Conservation (phyloP, 1,284 basidiomycete genomes). For the Leccinum pachyderme region DNA sequence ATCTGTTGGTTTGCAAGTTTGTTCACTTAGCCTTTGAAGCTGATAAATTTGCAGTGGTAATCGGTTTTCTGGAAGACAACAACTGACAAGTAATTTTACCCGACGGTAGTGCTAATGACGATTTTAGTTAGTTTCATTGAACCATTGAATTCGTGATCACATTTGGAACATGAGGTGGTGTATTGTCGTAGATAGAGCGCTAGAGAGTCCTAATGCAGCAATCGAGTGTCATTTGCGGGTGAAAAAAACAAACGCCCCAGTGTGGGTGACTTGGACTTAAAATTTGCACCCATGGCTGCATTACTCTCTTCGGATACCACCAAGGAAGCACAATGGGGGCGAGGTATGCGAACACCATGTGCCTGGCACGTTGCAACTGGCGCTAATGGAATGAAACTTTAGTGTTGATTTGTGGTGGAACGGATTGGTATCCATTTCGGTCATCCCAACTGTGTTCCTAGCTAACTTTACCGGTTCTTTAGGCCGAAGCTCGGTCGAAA, state of each 20-base stretch:
- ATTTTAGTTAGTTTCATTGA: neutral
- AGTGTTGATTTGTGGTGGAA: slow-evolving; percentile 84
- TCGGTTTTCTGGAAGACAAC: slow-evolving; percentile 20
- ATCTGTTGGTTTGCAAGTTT: slow-evolving; percentile 26
- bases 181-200: slow-evolving; percentile 33
- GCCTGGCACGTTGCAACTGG: slow-evolving; percentile 7
- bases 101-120: neutral
- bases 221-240: slow-evolving; percentile 13
- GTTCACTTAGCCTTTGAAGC: neutral
- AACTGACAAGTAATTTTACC: neutral
- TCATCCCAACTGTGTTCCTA: slow-evolving; percentile 7
- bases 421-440: slow-evolving; percentile 54
- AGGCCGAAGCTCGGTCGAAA: slow-evolving; percentile 69
- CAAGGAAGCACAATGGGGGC: slow-evolving; percentile 33
- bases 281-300: slow-evolving; percentile 31
- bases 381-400: slow-evolving; percentile 15
- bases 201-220: slow-evolving; percentile 33
- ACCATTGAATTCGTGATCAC: slow-evolving; percentile 5
- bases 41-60: slow-evolving; percentile 25
- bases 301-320: slow-evolving; percentile 21
- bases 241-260: slow-evolving; percentile 21
- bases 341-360: slow-evolving; percentile 27
- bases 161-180: neutral
- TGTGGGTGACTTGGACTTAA: slow-evolving; percentile 15
- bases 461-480: slow-evolving; percentile 20